phyloP scores from a whole-genome alignment of 768 basidiomycete genomes.

The Tylopilus sp. region DNA sequence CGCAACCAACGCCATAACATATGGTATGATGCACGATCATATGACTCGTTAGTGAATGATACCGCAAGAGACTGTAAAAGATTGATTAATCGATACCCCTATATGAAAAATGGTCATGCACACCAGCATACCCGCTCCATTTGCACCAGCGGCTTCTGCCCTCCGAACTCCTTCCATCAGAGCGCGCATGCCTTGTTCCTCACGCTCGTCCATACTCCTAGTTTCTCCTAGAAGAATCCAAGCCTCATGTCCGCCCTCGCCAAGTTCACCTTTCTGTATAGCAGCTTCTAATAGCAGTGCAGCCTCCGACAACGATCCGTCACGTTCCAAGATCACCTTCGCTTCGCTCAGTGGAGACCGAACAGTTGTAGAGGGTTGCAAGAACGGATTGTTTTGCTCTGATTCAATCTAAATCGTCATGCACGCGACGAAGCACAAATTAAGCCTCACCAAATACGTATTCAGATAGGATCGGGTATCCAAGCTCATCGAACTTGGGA shows the following conservation, averaged over 20 bases:
- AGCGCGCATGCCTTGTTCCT: slow-evolving; percentile 79
- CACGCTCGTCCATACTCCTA: slow-evolving; percentile 85
- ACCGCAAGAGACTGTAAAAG: slow-evolving; percentile 80
- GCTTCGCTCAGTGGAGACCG: slow-evolving; percentile 64
- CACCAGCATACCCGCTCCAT: slow-evolving; percentile 74
- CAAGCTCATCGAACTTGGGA: slow-evolving; percentile 62
- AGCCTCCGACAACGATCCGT: slow-evolving; percentile 86
- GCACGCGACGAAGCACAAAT: background rate
- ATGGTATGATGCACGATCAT: slow-evolving; percentile 80
- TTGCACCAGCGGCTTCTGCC: slow-evolving; percentile 61
- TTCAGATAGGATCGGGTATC: slow-evolving; percentile 66
- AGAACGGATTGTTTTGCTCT: slow-evolving; percentile 74
- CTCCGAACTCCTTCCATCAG: slow-evolving; percentile 66
- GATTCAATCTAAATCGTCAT: slow-evolving; percentile 5
- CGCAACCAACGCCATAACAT: slow-evolving; percentile 85
- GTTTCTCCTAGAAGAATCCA: slow-evolving; percentile 93
- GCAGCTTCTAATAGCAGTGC: slow-evolving; percentile 87
- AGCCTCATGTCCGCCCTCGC: slow-evolving; percentile 80
- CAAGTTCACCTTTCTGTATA: slow-evolving; percentile 76
- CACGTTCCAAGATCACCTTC: slow-evolving; percentile 70
- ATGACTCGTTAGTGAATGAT: slow-evolving; percentile 92
- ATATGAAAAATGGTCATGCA: slow-evolving; percentile 21
- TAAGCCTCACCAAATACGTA: slow-evolving; percentile 72
- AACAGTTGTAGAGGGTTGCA: slow-evolving; percentile 46
- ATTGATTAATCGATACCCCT: slow-evolving; percentile 9